Percentiles rank a stretch among this genome's conserved stretches.
Conservation (phyloP, 164 flowering plant genomes). For the Euptelea pleiosperma region DNA sequence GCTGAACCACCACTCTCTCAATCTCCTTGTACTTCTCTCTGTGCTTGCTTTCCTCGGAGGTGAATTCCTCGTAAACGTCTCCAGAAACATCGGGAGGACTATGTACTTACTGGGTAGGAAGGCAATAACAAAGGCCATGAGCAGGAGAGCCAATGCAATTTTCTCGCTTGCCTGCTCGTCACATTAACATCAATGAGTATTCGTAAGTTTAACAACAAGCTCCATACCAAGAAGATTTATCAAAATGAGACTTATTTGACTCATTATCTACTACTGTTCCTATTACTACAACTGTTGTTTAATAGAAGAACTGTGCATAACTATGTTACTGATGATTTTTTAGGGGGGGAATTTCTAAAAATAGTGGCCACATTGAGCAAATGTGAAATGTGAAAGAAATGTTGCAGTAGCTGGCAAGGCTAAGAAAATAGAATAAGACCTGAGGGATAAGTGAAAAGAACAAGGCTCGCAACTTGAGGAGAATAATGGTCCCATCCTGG, state of each 20-base stretch:
- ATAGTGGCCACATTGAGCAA: too few relatives aligned
- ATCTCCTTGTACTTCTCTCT: slow-evolving; percentile 70
- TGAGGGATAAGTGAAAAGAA: slow-evolving; percentile 69
- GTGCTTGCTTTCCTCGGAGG: slow-evolving; percentile 72
- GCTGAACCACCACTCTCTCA: slow-evolving; percentile 98
- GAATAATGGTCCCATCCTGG: slow-evolving; percentile 77
- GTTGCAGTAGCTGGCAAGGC: too few relatives aligned
- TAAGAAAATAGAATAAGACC: too few relatives aligned
- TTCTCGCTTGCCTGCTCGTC: slow-evolving; percentile 68
- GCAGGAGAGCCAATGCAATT: slow-evolving; percentile 45
- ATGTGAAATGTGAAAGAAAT: too few relatives aligned
- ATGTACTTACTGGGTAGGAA: slow-evolving; percentile 55
- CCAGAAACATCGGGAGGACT: slow-evolving; percentile 49
- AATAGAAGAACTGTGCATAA: too few relatives aligned
- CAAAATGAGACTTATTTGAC: too few relatives aligned
- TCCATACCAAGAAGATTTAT: too few relatives aligned
- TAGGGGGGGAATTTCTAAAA: too few relatives aligned
- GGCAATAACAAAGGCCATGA: slow-evolving; percentile 47
- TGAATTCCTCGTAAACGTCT: slow-evolving; percentile 66
- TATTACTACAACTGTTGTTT: too few relatives aligned
- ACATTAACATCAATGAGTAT: background rate
- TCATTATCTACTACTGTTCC: too few relatives aligned
- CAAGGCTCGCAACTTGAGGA: slow-evolving; percentile 79
- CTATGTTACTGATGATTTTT: too few relatives aligned
- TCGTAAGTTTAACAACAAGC: too few relatives aligned